Evolutionary conservation across 106 monocot species (phyloP), one percentile per base, ranked within the genome.

Genomic region (Phalaenopsis aphrodite): DNA sequence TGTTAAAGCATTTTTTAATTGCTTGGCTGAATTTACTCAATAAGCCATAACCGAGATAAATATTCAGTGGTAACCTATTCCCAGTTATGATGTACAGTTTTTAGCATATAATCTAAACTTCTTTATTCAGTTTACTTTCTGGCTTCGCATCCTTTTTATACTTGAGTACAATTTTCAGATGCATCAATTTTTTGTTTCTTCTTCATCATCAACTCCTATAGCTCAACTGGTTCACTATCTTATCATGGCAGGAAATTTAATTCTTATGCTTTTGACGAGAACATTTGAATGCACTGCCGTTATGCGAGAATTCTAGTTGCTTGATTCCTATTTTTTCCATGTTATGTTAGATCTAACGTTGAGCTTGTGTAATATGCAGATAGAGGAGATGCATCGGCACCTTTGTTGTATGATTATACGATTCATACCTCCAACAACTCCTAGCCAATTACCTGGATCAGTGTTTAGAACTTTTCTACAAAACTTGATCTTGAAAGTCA

Each of bases 381-480:
- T 94, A 81, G 98, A 99, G 75, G 90, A 99, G 81, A 82, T 91
- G 91, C 98, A 99, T 18, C 83, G 88, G 8, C 90, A 93, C 76
- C 89, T 99, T 79, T 99, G 98, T 78, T 81, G 74, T 69, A 69
- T 94, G 76, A 86, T 94, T 46, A 91, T 99, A 71, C 85, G 82
- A 30, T 99, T 99, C 78, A 78, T 88, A 55, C 97, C 97, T 85
- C 97, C 92, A 83, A 57, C 57, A 48, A 49, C 73, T 65, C 84
- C 87, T 37, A 75, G 55, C 55, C 89, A 85, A 78, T 77, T 85
- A 75, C 94, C 89, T 71, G 94, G 98, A 37, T 94, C 92, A 47
- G 88, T 99, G 18, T 94, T 99, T 64, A 88, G 94, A 77, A 86
- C 87, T 38, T 93, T 99, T 79, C 46, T 99, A 78, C 98, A 99